phyloP scores from a whole-genome alignment of 2,329 filamentous ascomycete species.

The Raffaelea ambrosiae region DNA sequence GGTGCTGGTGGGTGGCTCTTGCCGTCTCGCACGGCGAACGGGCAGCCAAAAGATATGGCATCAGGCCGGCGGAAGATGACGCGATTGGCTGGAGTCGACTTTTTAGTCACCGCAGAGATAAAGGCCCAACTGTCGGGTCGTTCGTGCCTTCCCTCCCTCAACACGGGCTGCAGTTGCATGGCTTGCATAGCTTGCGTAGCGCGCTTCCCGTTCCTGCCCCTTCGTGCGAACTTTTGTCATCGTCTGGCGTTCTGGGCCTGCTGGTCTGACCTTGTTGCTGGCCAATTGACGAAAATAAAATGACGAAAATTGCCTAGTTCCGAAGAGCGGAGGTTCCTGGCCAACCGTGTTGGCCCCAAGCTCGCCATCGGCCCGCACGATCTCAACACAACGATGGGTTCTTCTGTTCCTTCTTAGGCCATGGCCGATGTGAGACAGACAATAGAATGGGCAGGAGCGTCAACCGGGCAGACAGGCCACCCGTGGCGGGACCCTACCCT shows the following conservation, averaged over 20 bases:
- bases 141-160: not conserved
- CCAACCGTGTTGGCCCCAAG: constrained; percentile 1
- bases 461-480: too few relatives aligned
- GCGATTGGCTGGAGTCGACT: constrained; percentile 14
- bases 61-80: constrained; percentile 18
- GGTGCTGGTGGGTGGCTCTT: not conserved
- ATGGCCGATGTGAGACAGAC: too few relatives aligned
- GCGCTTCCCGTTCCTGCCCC: too few relatives aligned
- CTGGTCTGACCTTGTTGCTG: too few relatives aligned
- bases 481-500: too few relatives aligned
- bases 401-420: not conserved
- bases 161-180: not conserved
- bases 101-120: not conserved
- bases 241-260: too few relatives aligned
- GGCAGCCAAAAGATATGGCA: constrained; percentile 13
- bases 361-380: constrained; percentile 11
- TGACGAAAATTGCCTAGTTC: too few relatives aligned
- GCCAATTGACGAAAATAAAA: too few relatives aligned
- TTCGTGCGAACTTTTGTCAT: too few relatives aligned
- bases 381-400: too few relatives aligned
- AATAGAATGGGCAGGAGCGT: too few relatives aligned
- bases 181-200: too few relatives aligned
- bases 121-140: not conserved
- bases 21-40: not conserved
- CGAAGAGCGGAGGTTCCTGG: not conserved